Percentiles rank a stretch among this genome's conserved stretches.
Conservation (phyloP, 768 basidiomycete genomes). For the Steccherinum ochraceum region DNA sequence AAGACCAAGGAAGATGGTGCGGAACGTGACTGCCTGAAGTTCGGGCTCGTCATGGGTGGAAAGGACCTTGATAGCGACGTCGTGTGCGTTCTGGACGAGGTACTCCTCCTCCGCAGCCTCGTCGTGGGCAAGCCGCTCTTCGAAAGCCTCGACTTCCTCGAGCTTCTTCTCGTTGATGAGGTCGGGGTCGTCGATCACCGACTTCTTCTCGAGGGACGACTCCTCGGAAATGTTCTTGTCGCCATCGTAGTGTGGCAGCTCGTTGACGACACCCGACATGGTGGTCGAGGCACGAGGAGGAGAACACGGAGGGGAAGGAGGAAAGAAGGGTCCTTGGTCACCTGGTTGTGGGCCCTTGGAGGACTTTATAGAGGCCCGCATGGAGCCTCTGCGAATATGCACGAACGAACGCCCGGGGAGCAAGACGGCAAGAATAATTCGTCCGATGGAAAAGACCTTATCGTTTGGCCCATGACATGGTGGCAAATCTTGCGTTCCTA, state of each 20-base stretch:
- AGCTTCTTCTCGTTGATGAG: constrained; percentile 19
- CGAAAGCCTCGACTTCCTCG: constrained; percentile 24
- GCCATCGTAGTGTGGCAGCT: constrained; percentile 6
- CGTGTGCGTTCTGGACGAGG: constrained; percentile 29
- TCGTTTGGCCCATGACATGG: background rate
- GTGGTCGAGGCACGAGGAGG: too few relatives aligned
- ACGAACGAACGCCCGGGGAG: background rate
- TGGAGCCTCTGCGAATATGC: background rate
- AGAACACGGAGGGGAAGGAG: too few relatives aligned
- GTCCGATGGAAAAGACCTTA: background rate
- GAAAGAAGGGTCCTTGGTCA: constrained; percentile 1
- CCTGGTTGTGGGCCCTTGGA: background rate
- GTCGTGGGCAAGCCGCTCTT: constrained; percentile 25
- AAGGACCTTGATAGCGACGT: constrained; percentile 36
- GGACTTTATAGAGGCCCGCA: background rate
- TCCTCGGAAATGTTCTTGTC: constrained; percentile 14
- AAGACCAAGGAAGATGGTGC: constrained; percentile 49
- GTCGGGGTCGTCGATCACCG: constrained; percentile 10
- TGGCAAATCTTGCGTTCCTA: background rate
- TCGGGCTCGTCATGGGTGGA: constrained; percentile 30
- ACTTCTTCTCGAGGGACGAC: constrained; percentile 17
- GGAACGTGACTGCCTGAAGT: constrained; percentile 43
- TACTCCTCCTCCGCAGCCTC: constrained; percentile 30
- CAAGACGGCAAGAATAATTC: too few relatives aligned
- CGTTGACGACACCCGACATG: background rate